These are phyloP conservation scores for Penicillium digitatum DNA, from an alignment of 2,329 filamentous ascomycete genomes.

Conservation along the genomic window DNA sequence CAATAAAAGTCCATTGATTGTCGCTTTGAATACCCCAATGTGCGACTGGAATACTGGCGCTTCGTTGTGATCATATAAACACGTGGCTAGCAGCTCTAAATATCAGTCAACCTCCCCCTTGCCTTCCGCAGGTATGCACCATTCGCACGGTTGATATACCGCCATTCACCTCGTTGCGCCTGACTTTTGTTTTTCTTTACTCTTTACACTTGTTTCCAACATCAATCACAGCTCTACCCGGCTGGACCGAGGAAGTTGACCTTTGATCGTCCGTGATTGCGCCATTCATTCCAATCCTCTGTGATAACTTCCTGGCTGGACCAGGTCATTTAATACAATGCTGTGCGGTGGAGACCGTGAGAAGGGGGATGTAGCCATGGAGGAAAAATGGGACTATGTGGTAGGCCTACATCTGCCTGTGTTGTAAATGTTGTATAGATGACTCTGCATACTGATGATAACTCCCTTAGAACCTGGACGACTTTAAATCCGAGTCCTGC, in stretches of 20 bases:
- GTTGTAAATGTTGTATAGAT: too few relatives aligned
- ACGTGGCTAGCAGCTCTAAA: conserved; percentile 1
- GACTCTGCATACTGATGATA: not conserved
- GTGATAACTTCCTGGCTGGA: conserved; percentile 27
- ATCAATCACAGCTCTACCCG: conserved; percentile 27
- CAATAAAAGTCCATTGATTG: conserved; percentile 7
- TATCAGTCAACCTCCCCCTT: conserved; percentile 3
- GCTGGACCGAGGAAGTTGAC: conserved; percentile 36
- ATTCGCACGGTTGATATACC: conserved; percentile 16
- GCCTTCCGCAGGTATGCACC: conserved; percentile 19
- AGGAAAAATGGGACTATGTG: conserved; percentile 95
- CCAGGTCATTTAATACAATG: conserved; percentile 51
- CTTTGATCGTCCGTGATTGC: not conserved
- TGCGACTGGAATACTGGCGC: conserved; percentile 9
- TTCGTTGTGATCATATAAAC: conserved; percentile 1
- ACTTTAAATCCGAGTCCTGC: conserved; percentile 81
- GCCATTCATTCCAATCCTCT: conserved; percentile 6
- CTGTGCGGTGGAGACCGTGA: conserved; percentile 58
- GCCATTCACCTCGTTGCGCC: conserved; percentile 6
- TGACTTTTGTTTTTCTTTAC: not conserved
- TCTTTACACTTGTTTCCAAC: not conserved
- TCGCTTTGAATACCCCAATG: conserved; percentile 9
- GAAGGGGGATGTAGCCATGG: conserved; percentile 66
- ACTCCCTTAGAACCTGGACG: conserved; percentile 51
- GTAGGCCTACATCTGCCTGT: conserved; percentile 47